Evolutionary conservation across 345 rosid genomes (phyloP), one percentile per base, ranked within the genome.

Genomic region (Arabis hirsuta): DNA sequence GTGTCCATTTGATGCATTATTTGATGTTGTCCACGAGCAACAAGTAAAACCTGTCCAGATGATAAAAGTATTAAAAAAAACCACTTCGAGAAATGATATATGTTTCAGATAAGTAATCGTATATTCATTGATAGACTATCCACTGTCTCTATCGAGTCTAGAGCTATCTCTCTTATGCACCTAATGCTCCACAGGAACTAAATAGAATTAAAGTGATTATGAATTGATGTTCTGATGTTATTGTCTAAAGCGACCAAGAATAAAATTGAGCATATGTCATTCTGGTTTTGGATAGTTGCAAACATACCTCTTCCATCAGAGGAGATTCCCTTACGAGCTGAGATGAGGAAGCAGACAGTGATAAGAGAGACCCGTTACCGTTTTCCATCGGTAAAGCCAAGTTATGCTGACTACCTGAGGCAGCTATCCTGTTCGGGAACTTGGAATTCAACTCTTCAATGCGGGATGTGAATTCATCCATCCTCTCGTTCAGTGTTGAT

Each of bases 401-500:
- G 78, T 87, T 88, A 50, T 87, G 99, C 60, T 89, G 97, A 82
- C 96, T 88, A 55, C 83, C 81, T 43, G 91, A 85, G 59, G 79
- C 81, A 67, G 79, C 84, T 50, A 82, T 86, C 76, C 82, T 81
- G 73, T 58, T 54, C 8, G 81, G 72, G 58, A 86, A 73, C 85
- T 91, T 95, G 73, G 90, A 83, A 79, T 90, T 95, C 62, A 95
- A 71, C 84, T 91, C 92, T 65, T 87, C 97, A 2, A 91, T 82
- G 65, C 91, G 96, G 22, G 96, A 81, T 53, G 92, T 86, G 59
- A 95, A 88, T 68, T 89, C 96, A 70, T 95, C 97, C 96, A 90
- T 95, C 81, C 97, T 87, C 84, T 95, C 96, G 27, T 87, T 95
- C 82, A 88, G 76, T 36, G 96, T 95, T n/a, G 96, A 90, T 48